These are phyloP conservation scores for Monosporascus sp. DNA, from an alignment of 2,329 filamentous ascomycete species.

Conservation along the genomic window DNA sequence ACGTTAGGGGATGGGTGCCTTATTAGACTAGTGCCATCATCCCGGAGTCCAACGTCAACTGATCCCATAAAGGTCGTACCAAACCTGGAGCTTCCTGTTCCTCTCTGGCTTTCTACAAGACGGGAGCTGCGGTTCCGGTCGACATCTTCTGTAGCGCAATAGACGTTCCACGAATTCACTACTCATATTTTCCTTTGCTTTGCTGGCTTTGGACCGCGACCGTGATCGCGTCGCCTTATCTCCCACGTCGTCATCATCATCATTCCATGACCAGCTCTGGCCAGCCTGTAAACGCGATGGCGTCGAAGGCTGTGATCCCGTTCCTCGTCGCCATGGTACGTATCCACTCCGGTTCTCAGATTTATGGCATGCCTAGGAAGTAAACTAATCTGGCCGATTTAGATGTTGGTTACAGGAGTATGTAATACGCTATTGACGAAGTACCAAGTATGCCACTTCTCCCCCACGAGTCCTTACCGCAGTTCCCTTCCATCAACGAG, in stretches of 20 bases:
- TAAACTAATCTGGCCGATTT: no score
- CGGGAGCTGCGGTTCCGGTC: neutral
- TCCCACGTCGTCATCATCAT: neutral
- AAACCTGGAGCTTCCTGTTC: no score
- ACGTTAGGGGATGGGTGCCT: no score
- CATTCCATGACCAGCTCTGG: neutral
- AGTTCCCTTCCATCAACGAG: neutral
- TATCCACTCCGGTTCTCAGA: no score
- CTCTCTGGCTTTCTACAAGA: no score
- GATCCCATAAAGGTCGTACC: no score
- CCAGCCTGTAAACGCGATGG: constrained; percentile 48
- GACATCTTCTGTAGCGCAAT: neutral
- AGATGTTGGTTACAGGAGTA: constrained; percentile 88
- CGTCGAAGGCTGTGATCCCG: constrained; percentile 66
- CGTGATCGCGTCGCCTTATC: neutral
- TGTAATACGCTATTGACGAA: constrained; percentile 98
- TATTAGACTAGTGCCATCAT: no score
- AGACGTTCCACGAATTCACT: neutral
- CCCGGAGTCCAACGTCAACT: no score
- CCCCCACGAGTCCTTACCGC: neutral
- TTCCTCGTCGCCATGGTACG: constrained; percentile 74
- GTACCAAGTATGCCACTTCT: constrained; percentile 64
- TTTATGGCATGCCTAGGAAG: no score
- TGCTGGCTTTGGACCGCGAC: neutral
- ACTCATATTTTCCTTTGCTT: neutral